Percentiles rank a stretch among this genome's conserved stretches.
Conservation (phyloP, 768 basidiomycete species). For the Rhodotorula sphaerocarpa region DNA sequence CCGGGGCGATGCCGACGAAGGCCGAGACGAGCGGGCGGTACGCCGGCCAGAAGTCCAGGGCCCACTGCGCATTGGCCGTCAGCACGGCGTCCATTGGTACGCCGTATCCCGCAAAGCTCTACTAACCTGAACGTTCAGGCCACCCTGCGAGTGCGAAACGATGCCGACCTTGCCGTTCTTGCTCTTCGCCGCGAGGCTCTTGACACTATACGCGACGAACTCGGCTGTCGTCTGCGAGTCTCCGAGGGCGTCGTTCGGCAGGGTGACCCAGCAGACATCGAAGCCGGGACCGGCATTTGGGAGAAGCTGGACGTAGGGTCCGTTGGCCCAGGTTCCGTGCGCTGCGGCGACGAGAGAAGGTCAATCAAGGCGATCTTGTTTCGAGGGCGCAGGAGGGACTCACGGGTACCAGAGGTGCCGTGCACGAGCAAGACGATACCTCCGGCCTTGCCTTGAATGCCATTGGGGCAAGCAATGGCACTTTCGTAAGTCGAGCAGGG, state of each 20-base stretch:
- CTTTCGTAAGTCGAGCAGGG: conserved; percentile 17
- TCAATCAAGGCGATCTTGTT: background rate
- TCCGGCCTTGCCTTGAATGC: conserved; percentile 29
- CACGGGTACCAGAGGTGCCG: conserved; percentile 35
- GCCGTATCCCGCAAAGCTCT: too few relatives aligned
- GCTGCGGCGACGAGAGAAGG: conserved; percentile 18
- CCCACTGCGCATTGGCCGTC: conserved; percentile 14
- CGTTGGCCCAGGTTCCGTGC: conserved; percentile 38
- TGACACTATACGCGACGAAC: conserved; percentile 39
- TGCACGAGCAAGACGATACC: conserved; percentile 41
- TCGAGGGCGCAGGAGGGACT: background rate
- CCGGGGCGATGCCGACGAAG: conserved; percentile 36
- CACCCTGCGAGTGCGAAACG: conserved; percentile 39
- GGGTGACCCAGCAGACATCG: conserved; percentile 39
- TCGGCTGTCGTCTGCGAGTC: conserved; percentile 39
- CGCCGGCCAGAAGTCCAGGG: conserved; percentile 38
- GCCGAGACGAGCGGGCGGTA: conserved; percentile 28
- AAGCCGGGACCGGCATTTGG: conserved; percentile 33
- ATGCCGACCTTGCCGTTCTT: conserved; percentile 38
- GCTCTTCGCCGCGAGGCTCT: conserved; percentile 31
- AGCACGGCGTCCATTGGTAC: too few relatives aligned
- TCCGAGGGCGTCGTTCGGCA: conserved; percentile 31
- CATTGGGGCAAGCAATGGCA: conserved; percentile 39
- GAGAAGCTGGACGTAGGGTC: conserved; percentile 38
- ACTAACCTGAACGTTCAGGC: conserved; percentile 4